Conservation (phyloP, 805 yeast species). For the Saturnispora zaruensis region DNA sequence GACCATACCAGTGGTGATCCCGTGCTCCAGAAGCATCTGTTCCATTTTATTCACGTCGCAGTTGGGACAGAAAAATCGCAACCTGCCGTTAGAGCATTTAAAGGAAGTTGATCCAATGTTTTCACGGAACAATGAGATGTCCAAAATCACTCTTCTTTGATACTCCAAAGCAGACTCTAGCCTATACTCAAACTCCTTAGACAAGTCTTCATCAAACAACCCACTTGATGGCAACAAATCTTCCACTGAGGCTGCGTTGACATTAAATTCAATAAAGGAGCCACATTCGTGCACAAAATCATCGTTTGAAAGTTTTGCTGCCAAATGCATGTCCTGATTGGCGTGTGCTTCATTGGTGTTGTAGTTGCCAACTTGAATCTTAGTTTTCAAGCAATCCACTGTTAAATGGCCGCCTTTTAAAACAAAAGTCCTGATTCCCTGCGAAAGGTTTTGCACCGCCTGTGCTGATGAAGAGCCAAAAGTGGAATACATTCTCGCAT, state of each 20-base stretch:
- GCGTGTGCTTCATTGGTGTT: slow-evolving; percentile 24
- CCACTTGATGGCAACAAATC: slow-evolving; percentile 18
- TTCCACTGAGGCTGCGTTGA: slow-evolving; percentile 24
- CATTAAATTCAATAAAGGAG: slow-evolving; percentile 49
- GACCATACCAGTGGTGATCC: slow-evolving; percentile 35
- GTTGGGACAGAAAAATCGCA: slow-evolving; percentile 58
- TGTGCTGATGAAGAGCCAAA: slow-evolving; percentile 39
- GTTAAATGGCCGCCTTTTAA: slow-evolving; percentile 28
- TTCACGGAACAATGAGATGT: slow-evolving; percentile 18
- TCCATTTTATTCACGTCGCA: slow-evolving; percentile 54
- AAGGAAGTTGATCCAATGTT: slow-evolving; percentile 33
- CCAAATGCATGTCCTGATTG: slow-evolving; percentile 27
- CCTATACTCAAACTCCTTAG: slow-evolving; percentile 8
- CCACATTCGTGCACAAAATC: slow-evolving; percentile 29
- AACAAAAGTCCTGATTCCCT: slow-evolving; percentile 34
- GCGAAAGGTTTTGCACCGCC: slow-evolving; percentile 50
- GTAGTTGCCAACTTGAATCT: slow-evolving; percentile 14
- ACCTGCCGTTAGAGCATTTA: slow-evolving; percentile 29
- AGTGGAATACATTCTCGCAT: slow-evolving; percentile 32
- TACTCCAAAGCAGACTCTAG: slow-evolving; percentile 14
- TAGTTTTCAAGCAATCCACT: slow-evolving; percentile 14
- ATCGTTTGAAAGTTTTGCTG: slow-evolving; percentile 27
- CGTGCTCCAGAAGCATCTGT: slow-evolving; percentile 46
- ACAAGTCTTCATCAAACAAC: slow-evolving; percentile 19
- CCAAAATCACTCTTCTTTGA: slow-evolving; percentile 15